Evolutionary conservation across 2,329 filamentous ascomycete species (phyloP), one percentile per base, ranked within the genome.

Genomic region (Coniochaeta sp.): DNA sequence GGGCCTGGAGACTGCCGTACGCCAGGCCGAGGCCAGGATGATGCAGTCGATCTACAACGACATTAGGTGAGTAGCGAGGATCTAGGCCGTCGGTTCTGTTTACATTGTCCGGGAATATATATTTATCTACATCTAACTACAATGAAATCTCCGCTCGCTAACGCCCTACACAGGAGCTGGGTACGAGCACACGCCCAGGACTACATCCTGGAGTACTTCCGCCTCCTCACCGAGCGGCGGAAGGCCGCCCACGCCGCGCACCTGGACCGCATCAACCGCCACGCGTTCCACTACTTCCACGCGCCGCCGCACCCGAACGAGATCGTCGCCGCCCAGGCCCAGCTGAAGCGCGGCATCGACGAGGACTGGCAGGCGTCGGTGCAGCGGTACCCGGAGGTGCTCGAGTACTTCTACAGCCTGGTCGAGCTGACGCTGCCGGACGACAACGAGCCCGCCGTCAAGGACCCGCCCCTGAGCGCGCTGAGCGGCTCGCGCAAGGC

Each of bases 351-450:
- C 57, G 89, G 88, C 62, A 89, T 92, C 67, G 89, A 92, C 67
- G 86, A 89, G 63, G 89, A 92, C 74, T 93, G 89, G 89, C 83
- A 87, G 67, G 80, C 83, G 32, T 88, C 86, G 55, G 89, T 92
- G 42, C 83, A 90, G 67, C 82, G 86, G 59, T 93, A 93, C 67
- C 90, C 89, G 4, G 88, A 92, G 70, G 86, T 93, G n/a, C 77
- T 93, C 59, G 87, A 91, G 72, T 91, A 93, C 73, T 93, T 89
- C 70, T 93, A 88, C 73, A 80, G 84, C 61, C 77, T 92, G 40
- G 87, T 92, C 38, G 83, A 87, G 59, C 71, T 91, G 61, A 82
- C 78, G 24, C 73, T 90, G 4, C 89, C 89, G 0, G 74, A 75
- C 44, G 87, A 91, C 60, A 78, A 85, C 59, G 85, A 87, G 44